These are phyloP conservation scores for Bipolaris victoriae DNA, from an alignment of 2,329 filamentous ascomycete genomes.

Conservation along the genomic window DNA sequence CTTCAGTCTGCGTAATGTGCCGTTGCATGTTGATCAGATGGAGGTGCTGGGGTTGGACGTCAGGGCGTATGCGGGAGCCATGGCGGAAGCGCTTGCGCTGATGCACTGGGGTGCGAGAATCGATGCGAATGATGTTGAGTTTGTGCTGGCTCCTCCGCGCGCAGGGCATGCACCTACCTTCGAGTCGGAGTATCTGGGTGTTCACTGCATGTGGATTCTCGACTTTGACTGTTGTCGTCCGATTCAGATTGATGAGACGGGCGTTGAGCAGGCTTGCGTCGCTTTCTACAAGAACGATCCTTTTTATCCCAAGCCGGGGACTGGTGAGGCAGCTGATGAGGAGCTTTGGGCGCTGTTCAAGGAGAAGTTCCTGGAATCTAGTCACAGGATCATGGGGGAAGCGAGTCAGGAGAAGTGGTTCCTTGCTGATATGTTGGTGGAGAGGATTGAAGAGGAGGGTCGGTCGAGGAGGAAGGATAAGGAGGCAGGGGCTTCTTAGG, in stretches of 20 bases:
- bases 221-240: constrained; percentile 66
- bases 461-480: neutral
- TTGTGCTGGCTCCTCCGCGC: constrained; percentile 54
- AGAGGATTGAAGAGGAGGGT: constrained; percentile 11
- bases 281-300: constrained; percentile 60
- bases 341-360: constrained; percentile 11
- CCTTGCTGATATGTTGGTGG: constrained; percentile 9
- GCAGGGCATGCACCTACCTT: constrained; percentile 10
- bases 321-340: neutral
- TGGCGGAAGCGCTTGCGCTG: constrained; percentile 59
- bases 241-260: constrained; percentile 46
- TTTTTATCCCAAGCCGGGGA: constrained; percentile 45
- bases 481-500: neutral
- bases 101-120: constrained; percentile 58
- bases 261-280: constrained; percentile 51
- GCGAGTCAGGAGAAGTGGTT: neutral
- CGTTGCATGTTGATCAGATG: constrained; percentile 59
- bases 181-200: constrained; percentile 13
- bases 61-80: constrained; percentile 50
- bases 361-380: constrained; percentile 12
- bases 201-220: constrained; percentile 52
- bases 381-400: constrained; percentile 3
- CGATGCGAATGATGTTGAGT: constrained; percentile 63
- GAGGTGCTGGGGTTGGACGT: constrained; percentile 49
- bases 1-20: constrained; percentile 54